phyloP scores from a whole-genome alignment of 805 yeast genomes.

The Kazachstania taianensis region DNA sequence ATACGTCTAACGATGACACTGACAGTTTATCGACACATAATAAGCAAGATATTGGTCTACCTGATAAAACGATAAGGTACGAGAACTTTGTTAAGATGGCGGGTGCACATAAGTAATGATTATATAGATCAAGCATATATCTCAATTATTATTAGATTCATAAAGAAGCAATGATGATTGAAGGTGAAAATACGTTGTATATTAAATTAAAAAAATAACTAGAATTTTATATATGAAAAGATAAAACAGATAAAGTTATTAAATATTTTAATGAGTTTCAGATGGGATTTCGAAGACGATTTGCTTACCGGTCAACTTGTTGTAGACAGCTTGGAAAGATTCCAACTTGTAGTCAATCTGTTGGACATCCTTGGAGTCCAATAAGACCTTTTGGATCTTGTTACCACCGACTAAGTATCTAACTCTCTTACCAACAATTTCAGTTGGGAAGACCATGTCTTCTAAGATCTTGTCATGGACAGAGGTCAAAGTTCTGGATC shows the following conservation, averaged over 20 bases:
- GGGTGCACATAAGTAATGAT: neutral
- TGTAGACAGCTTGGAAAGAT: conserved; percentile 97
- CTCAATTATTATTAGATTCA: neutral
- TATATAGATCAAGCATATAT: neutral
- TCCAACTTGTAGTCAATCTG: conserved; percentile 97
- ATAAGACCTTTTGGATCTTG: conserved; percentile 95
- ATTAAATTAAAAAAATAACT: conserved; percentile 5
- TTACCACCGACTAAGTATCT: conserved; percentile 98
- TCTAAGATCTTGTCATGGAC: conserved; percentile 98
- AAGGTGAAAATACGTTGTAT: conserved; percentile 1
- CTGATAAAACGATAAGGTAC: conserved; percentile 9
- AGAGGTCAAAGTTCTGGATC: conserved; percentile 97
- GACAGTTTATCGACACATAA: neutral
- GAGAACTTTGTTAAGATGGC: conserved; percentile 18
- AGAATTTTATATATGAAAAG: conserved; percentile 8
- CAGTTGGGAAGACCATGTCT: conserved; percentile 99
- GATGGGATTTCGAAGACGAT: conserved; percentile 92
- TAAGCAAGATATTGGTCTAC: neutral
- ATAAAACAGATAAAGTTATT: conserved; percentile 4
- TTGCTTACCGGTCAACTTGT: conserved; percentile 98
- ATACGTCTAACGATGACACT: neutral
- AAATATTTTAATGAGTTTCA: conserved; percentile 28
- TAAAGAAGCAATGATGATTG: neutral
- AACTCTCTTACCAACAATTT: conserved; percentile 97
- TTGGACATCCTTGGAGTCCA: conserved; percentile 95